Percentiles rank a stretch among this genome's conserved stretches.
Evolutionary conservation across 371 early-diverging fungal species (phyloP).

Genomic region (Mortierella sp.): DNA sequence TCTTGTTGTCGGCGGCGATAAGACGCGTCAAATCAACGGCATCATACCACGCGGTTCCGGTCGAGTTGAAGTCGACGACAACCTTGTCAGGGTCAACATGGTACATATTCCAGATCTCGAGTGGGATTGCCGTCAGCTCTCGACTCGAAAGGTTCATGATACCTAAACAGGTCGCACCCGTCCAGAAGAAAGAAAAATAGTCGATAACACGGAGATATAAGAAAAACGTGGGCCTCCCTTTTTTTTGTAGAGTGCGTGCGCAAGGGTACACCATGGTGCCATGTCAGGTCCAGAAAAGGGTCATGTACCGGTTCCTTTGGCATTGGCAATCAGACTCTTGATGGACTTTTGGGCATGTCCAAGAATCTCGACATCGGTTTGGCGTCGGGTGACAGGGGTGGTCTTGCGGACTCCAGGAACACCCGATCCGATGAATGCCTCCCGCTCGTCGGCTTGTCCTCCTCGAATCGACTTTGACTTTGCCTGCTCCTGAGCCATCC

Average conservation of each 20-base stretch:
- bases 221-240: neutral
- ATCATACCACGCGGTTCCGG: slow-evolving; percentile 72
- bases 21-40: slow-evolving; percentile 76
- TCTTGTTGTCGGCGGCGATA: slow-evolving; percentile 75
- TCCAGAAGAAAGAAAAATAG: neutral
- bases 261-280: neutral
- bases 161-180: slow-evolving; percentile 51
- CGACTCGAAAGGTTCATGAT: slow-evolving; percentile 80
- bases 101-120: slow-evolving; percentile 75
- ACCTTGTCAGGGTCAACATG: slow-evolving; percentile 70
- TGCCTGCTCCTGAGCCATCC: slow-evolving; percentile 37
- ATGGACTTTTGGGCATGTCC: slow-evolving; percentile 57
- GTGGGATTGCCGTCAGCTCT: slow-evolving; percentile 72
- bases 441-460: slow-evolving; percentile 38
- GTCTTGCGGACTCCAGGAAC: slow-evolving; percentile 41
- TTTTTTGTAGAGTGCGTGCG: neutral
- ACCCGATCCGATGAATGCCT: slow-evolving; percentile 47
- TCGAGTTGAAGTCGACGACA: slow-evolving; percentile 68
- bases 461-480: slow-evolving; percentile 49
- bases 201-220: neutral
- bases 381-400: slow-evolving; percentile 27
- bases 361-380: slow-evolving; percentile 50
- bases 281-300: no score
- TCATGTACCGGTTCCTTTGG: slow-evolving; percentile 48
- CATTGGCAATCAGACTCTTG: slow-evolving; percentile 56